Percentiles rank a stretch among this genome's conserved stretches.
phyloP scores from a whole-genome alignment of 2,329 filamentous ascomycete species.

The Neofusicoccum kwambonambiense region DNA sequence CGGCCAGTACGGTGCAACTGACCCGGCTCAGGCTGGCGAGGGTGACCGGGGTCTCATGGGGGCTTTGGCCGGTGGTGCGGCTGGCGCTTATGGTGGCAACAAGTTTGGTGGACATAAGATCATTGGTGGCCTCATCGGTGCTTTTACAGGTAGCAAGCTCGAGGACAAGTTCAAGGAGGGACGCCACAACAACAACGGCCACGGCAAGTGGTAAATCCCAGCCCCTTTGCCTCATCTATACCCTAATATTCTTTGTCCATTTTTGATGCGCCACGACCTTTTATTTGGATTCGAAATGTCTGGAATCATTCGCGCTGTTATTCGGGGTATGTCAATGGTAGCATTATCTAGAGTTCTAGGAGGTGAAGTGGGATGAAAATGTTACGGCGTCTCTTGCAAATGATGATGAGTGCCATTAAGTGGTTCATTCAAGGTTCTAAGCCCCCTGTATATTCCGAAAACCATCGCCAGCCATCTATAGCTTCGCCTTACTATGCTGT shows the following conservation, averaged over 20 bases:
- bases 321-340: no score
- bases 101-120: constrained; percentile 58
- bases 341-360: no score
- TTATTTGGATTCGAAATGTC: neutral
- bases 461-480: constrained; percentile 23
- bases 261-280: neutral
- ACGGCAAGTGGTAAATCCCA: constrained; percentile 3
- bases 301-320: no score
- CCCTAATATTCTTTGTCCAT: no score
- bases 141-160: constrained; percentile 54
- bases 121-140: constrained; percentile 58
- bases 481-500: constrained; percentile 23
- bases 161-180: constrained; percentile 45
- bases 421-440: no score
- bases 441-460: no score
- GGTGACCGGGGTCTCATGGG: constrained; percentile 59
- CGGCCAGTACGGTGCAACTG: constrained; percentile 35
- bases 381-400: no score
- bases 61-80: constrained; percentile 56
- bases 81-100: constrained; percentile 55
- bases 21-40: constrained; percentile 44
- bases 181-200: neutral
- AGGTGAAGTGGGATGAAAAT: no score
- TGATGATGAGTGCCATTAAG: no score
- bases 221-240: neutral